Evolutionary conservation across 2,329 filamentous ascomycete species (phyloP).

Genomic region (Monosporascus sp.): DNA sequence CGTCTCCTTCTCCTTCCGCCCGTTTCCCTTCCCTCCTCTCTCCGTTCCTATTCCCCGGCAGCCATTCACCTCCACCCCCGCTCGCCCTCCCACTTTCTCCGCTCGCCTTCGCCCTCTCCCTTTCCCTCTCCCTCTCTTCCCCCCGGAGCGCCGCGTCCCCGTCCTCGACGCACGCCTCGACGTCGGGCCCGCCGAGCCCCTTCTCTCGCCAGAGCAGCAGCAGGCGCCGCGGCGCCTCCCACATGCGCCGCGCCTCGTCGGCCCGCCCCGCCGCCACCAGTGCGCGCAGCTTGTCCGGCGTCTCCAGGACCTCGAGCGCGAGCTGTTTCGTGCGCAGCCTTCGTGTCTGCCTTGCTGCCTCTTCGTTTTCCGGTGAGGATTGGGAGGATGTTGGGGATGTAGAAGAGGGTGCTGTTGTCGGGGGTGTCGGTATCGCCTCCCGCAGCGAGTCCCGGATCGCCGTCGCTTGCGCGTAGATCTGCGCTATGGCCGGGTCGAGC

Average conservation of each 20-base stretch:
- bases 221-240: slow-evolving; percentile 48
- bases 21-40: neutral
- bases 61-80: neutral
- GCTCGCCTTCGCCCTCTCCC: neutral
- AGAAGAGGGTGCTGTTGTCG: slow-evolving; percentile 27
- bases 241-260: slow-evolving; percentile 55
- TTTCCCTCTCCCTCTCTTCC: slow-evolving; percentile 5
- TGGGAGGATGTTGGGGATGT: neutral
- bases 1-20: too few relatives aligned
- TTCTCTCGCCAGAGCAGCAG: slow-evolving; percentile 49
- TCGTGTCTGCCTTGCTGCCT: slow-evolving; percentile 27
- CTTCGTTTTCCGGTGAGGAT: slow-evolving; percentile 6
- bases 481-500: slow-evolving; percentile 66
- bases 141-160: slow-evolving; percentile 45
- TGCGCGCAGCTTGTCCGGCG: slow-evolving; percentile 52
- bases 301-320: slow-evolving; percentile 57
- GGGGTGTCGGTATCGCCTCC: slow-evolving; percentile 41
- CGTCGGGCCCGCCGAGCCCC: slow-evolving; percentile 50
- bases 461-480: slow-evolving; percentile 62
- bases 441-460: slow-evolving; percentile 50
- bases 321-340: slow-evolving; percentile 45
- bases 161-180: slow-evolving; percentile 47
- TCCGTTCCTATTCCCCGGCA: too few relatives aligned
- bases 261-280: slow-evolving; percentile 55
- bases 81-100: neutral